Evolutionary conservation across 495 filamentous ascomycete genomes (phyloP).

Genomic region (Aspergillus sclerotiicarbonarius): DNA sequence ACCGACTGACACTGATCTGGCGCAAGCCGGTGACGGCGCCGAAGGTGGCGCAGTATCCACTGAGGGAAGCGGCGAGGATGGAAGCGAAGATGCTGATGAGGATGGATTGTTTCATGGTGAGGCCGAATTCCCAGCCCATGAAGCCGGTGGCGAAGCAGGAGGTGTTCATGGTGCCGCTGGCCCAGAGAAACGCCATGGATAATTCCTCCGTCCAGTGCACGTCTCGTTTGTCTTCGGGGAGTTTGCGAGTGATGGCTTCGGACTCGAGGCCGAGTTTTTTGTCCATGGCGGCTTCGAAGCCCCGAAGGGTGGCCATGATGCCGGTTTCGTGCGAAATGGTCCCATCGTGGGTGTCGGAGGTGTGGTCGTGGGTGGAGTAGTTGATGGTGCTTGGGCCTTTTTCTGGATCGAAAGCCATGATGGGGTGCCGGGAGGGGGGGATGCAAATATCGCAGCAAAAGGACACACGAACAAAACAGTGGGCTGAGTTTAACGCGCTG

Average conservation of each 20-base stretch:
- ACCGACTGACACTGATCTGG: conserved; percentile 52
- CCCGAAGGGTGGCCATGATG: conserved; percentile 33
- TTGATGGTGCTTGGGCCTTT: not conserved
- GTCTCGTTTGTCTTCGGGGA: conserved; percentile 38
- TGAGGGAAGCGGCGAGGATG: not conserved
- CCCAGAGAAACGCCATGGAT: conserved; percentile 37
- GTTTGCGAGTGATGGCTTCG: conserved; percentile 46
- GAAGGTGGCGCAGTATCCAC: conserved; percentile 37
- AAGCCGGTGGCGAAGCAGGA: conserved; percentile 11
- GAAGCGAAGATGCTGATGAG: conserved; percentile 8
- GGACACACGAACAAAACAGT: not conserved
- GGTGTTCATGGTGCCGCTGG: conserved; percentile 8
- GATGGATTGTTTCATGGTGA: conserved; percentile 3
- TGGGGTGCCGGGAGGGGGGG: not conserved
- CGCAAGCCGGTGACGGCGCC: conserved; percentile 52
- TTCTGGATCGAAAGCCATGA: not conserved
- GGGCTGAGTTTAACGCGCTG: not conserved
- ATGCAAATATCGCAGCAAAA: not conserved
- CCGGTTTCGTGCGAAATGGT: conserved; percentile 1
- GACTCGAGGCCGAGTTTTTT: conserved; percentile 51
- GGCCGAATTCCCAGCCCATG: conserved; percentile 10
- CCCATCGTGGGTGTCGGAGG: not conserved
- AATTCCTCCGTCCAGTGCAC: conserved; percentile 27
- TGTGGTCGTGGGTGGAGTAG: not conserved
- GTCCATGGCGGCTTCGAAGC: conserved; percentile 45